A percentile compares a stretch with the other conserved stretches of the same genome.
Conservation (phyloP, 2,329 filamentous ascomycete species). For the Alternaria infectoria region DNA sequence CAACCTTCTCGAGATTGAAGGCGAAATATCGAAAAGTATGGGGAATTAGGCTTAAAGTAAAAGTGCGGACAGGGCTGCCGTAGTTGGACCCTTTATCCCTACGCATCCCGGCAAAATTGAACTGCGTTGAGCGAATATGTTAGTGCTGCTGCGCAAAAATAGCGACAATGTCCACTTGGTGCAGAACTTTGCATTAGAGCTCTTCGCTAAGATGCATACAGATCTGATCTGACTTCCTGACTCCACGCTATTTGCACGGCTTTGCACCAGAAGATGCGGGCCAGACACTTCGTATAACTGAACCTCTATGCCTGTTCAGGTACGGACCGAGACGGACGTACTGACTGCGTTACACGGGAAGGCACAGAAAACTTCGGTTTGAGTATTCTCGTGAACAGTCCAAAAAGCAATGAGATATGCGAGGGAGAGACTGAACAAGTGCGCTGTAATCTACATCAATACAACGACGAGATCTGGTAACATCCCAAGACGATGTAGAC, state of each 20-base stretch:
- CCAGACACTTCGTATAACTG: constrained; percentile 3
- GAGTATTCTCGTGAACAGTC: not conserved
- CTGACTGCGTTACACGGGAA: not conserved
- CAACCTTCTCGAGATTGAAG: constrained; percentile 19
- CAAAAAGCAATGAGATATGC: not conserved
- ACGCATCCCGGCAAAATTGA: constrained; percentile 25
- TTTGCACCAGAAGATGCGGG: not conserved
- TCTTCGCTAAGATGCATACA: not conserved
- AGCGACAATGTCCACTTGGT: constrained; percentile 21
- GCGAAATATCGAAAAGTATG: constrained; percentile 27
- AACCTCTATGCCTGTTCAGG: not conserved
- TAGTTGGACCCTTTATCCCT: constrained; percentile 27
- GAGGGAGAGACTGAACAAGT: not conserved
- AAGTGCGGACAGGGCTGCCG: constrained; percentile 22
- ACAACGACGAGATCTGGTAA: not conserved
- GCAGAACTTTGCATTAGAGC: not conserved
- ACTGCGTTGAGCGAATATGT: constrained; percentile 22
- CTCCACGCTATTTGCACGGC: not conserved
- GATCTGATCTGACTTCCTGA: not conserved
- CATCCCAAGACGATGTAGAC: not conserved
- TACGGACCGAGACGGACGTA: not conserved
- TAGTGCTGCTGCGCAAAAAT: constrained; percentile 26
- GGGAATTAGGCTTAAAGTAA: constrained; percentile 38
- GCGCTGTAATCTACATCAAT: not conserved
- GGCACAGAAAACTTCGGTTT: not conserved